Evolutionary conservation across 2,329 filamentous ascomycete genomes (phyloP), one percentile per base, ranked within the genome.

Genomic region (Venturiaceae sp.): DNA sequence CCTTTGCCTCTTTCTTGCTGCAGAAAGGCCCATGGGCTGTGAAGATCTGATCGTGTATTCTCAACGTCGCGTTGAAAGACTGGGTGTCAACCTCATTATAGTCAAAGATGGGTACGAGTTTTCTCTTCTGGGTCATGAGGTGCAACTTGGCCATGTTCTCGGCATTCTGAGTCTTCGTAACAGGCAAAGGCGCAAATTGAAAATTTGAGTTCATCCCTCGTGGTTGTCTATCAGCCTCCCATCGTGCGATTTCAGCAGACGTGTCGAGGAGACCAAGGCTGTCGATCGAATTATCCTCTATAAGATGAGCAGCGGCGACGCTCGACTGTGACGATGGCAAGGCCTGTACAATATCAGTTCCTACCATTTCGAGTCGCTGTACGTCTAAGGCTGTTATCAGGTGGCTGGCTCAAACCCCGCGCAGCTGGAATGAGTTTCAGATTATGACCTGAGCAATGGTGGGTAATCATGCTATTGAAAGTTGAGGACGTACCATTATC

Each of bases 1-100:
- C 39, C 37, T 58, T 58, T 5, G 54, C 54, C 28, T 44, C 54
- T 19, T 56, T 56, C 54, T 56, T 56, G 23, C 54, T 46, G 14
- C 30, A 32, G 21, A 39, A 56, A 1, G 36, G 21, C n/a, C 37
- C 54, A 21, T 30, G 21, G 2, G 54, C 37, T 23, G 3, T 44
- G 14, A 56, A 56, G 3, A 32, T 21, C 54, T 14, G 19, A 13
- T 44, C 54, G 28, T 19, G 8, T 14, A 56, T 13, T 34, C 5
- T 56, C 37, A 56, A 13, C 23, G 26, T 21, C 33, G 34, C 54
- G 4, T 30, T 34, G 36, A 41, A 56, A 3, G 23, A 23, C 19
- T 36, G 32, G n/a, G 16, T n/a, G 14, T n/a, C 52, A 14, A 34
- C 1, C 11, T 36, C 30, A 1, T 3, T 26, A 36, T 30, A 54